phyloP scores from a whole-genome alignment of 2,329 filamentous ascomycete species.

The Westerdykella aurantiaca region DNA sequence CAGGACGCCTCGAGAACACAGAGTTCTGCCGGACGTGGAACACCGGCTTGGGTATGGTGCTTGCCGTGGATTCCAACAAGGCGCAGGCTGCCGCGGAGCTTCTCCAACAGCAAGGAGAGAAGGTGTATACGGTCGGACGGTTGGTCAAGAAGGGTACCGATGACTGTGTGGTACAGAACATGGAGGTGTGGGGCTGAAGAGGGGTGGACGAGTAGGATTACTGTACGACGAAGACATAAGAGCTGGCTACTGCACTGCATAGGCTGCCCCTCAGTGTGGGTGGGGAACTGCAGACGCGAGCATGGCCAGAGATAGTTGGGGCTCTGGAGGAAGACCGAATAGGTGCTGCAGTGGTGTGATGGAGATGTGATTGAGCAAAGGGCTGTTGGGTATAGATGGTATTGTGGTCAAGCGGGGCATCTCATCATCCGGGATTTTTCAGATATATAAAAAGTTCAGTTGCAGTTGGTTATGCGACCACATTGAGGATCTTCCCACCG shows the following conservation, averaged over 20 bases:
- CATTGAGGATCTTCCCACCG: too few relatives aligned
- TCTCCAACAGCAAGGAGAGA: conserved; percentile 66
- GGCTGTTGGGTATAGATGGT: too few relatives aligned
- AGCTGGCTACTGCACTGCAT: too few relatives aligned
- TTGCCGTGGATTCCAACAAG: conserved; percentile 65
- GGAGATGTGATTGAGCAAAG: too few relatives aligned
- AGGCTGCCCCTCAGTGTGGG: not conserved
- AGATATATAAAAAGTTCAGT: too few relatives aligned
- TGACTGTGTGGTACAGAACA: conserved; percentile 58
- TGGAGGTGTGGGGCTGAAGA: conserved; percentile 45
- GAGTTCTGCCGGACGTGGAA: conserved; percentile 96
- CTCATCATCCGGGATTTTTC: too few relatives aligned
- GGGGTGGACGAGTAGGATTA: not conserved
- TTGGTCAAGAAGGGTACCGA: conserved; percentile 55
- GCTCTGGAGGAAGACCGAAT: too few relatives aligned
- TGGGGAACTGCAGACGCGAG: not conserved
- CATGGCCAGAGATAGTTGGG: too few relatives aligned
- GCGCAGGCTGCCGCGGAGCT: conserved; percentile 55
- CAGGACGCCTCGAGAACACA: conserved; percentile 61
- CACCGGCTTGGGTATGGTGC: conserved; percentile 88
- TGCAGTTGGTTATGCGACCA: too few relatives aligned
- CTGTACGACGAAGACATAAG: too few relatives aligned
- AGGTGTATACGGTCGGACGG: conserved; percentile 68
- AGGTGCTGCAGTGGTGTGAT: too few relatives aligned
- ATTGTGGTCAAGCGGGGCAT: too few relatives aligned